Base-by-base conservation (phyloP, 164 flowering plant genomes). In the Vitis amurensis region DNA sequence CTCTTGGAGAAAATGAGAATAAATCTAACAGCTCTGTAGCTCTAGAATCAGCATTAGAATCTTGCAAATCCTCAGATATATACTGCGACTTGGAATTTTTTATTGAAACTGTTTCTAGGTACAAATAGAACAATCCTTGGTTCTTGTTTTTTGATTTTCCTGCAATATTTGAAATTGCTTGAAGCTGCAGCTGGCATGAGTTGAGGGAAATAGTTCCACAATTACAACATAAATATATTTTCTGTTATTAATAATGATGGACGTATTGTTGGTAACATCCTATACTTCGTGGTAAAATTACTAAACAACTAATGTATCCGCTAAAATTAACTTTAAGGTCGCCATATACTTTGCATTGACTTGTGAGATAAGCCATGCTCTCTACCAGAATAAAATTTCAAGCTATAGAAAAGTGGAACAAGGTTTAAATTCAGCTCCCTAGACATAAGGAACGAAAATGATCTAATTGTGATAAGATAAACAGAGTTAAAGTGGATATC, bases 41-140 rank as follows among this genome's bases (percentile, higher is more conserved):
- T 77, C 88, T 88, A 66, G 81, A 67, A 73, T 81, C 80, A 60
- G 69, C 65, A 62, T 71, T 76, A 59, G 85, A 70, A 63, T 83
- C 85, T 72, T 84, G 84, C 57, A 73, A 74, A 73, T 87, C 91
- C 74, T 86, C 91, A 55, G 81, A 68, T 55, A 64, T 49, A 62
- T 88, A 80, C 70, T 86, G 97, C 11, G 90, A 84, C 81, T 93
- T 96, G 55, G 98, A 89, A 73, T 96, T 93, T 68, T 72, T 86
- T 8, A 92, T 66, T 27, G 99, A 96, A 72, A 96, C 84, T 37
- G 84, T 97, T 82, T 93, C 97, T 17, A 93, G 69, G 81, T 90
- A 93, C 88, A 96, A 86, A 82, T 89, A 92, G 76, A 85, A 96
- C 50, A 96, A 76, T 59, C 94, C 94, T 78, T 91, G 97, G 76